phyloP scores from a whole-genome alignment of 192 early-diverging fungal genomes.

The Linnemannia elongata region DNA sequence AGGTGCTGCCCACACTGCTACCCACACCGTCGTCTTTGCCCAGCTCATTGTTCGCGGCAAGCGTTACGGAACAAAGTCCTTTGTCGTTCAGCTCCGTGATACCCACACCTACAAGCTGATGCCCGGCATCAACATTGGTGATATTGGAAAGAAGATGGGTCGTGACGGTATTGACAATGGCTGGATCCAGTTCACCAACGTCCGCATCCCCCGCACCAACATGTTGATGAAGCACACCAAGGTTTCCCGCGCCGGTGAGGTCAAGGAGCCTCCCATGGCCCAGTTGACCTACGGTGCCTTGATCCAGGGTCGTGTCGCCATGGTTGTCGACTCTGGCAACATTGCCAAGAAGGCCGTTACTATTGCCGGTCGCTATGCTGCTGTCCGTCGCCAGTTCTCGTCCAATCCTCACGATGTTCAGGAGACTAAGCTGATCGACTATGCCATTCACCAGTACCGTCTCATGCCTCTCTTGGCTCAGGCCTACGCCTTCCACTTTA shows the following conservation, averaged over 20 bases:
- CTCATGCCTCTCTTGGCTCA: slow-evolving; percentile 92
- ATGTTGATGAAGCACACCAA: slow-evolving; percentile 97
- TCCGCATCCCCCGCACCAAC: slow-evolving; percentile 89
- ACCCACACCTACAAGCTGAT: slow-evolving; percentile 81
- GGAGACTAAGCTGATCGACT: slow-evolving; percentile 94
- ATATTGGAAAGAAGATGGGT: slow-evolving; percentile 95
- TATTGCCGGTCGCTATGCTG: slow-evolving; percentile 92
- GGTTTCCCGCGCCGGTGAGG: slow-evolving; percentile 82
- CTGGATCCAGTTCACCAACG: slow-evolving; percentile 93
- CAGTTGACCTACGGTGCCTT: slow-evolving; percentile 92
- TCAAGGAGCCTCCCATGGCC: slow-evolving; percentile 84
- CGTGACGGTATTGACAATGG: slow-evolving; percentile 94
- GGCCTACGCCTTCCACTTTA: slow-evolving; percentile 92
- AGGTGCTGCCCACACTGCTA: slow-evolving; percentile 92
- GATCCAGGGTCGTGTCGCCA: slow-evolving; percentile 85
- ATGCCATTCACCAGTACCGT: slow-evolving; percentile 94
- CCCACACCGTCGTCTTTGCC: slow-evolving; percentile 85
- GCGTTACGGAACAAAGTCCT: slow-evolving; percentile 88
- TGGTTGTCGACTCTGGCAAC: slow-evolving; percentile 89
- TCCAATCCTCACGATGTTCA: slow-evolving; percentile 65
- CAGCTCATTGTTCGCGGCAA: slow-evolving; percentile 87
- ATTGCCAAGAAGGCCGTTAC: slow-evolving; percentile 91
- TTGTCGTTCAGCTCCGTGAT: slow-evolving; percentile 90
- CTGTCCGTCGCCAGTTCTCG: slow-evolving; percentile 91
- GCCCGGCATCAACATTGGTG: slow-evolving; percentile 91